Conservation (phyloP, 192 early-diverging fungal species). For the Rhizophagus clarus region DNA sequence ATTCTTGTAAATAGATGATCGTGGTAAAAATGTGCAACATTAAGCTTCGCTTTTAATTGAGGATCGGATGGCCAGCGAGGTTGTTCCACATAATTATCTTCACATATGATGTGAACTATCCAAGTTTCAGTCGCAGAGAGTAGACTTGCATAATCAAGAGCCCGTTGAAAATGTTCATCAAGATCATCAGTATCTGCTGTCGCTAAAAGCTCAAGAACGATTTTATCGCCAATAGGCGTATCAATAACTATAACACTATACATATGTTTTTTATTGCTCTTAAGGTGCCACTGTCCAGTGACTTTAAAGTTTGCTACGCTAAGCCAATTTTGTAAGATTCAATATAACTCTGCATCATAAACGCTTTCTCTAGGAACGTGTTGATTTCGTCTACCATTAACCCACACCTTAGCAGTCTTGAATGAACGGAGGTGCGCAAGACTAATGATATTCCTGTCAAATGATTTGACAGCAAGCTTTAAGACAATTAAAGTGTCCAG, state of each 20-base stretch:
- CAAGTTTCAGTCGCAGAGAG: slow-evolving; percentile 19
- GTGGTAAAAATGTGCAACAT: slow-evolving; percentile 26
- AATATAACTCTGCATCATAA: slow-evolving; percentile 32
- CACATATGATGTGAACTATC: slow-evolving; percentile 25
- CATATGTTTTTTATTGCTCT: slow-evolving; percentile 5
- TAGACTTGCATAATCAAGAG: neutral
- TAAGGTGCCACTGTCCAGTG: slow-evolving; percentile 36
- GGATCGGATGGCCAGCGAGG: slow-evolving; percentile 1
- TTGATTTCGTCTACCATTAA: slow-evolving; percentile 14
- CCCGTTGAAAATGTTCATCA: slow-evolving; percentile 8
- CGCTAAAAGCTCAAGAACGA: slow-evolving; percentile 25
- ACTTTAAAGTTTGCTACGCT: slow-evolving; percentile 11
- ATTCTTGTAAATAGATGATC: slow-evolving; percentile 11
- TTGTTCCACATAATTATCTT: slow-evolving; percentile 4
- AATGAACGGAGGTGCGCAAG: neutral
- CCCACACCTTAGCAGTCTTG: slow-evolving; percentile 28
- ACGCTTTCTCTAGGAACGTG: slow-evolving; percentile 33
- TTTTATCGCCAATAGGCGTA: neutral
- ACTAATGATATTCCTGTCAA: slow-evolving; percentile 24
- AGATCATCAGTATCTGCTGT: neutral
- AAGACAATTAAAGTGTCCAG: slow-evolving; percentile 22
- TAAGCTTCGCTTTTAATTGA: slow-evolving; percentile 12
- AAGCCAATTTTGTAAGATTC: slow-evolving; percentile 30
- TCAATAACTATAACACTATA: slow-evolving; percentile 27
- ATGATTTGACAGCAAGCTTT: slow-evolving; percentile 1